Percentiles rank a stretch among this genome's conserved stretches.
Conservation (phyloP, 2,329 filamentous ascomycete species). For the Trematosphaeria pertusa region DNA sequence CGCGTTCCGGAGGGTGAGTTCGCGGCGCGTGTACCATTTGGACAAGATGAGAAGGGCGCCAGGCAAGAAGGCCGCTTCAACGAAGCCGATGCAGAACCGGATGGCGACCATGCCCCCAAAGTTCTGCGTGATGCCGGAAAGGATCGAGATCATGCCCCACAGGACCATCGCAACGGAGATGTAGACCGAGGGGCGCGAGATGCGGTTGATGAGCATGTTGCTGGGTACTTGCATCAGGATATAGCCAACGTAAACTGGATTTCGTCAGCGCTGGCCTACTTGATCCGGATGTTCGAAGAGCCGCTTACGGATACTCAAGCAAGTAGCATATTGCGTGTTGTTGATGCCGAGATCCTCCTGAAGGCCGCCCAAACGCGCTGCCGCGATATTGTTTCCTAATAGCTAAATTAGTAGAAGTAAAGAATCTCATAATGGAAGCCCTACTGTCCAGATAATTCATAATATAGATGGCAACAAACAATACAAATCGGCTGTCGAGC, state of each 20-base stretch:
- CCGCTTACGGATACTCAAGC: slow-evolving; percentile 37
- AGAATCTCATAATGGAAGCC: not conserved
- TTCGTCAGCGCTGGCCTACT: slow-evolving; percentile 18
- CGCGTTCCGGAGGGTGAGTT: slow-evolving; percentile 49
- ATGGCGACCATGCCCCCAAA: slow-evolving; percentile 47
- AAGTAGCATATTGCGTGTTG: slow-evolving; percentile 43
- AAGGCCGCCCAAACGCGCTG: slow-evolving; percentile 41
- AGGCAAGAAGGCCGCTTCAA: slow-evolving; percentile 61
- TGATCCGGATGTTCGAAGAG: slow-evolving; percentile 23
- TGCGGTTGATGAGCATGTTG: slow-evolving; percentile 54
- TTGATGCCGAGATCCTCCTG: slow-evolving; percentile 39
- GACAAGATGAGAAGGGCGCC: slow-evolving; percentile 69
- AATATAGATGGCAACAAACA: slow-evolving; percentile 47
- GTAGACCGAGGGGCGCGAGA: slow-evolving; percentile 44
- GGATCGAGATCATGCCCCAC: slow-evolving; percentile 50
- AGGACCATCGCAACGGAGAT: slow-evolving; percentile 46
- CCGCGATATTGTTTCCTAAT: slow-evolving; percentile 42
- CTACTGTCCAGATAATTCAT: slow-evolving; percentile 40
- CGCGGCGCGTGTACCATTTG: slow-evolving; percentile 70
- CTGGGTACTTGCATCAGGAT: slow-evolving; percentile 46
- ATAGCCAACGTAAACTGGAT: slow-evolving; percentile 27
- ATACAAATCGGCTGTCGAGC: slow-evolving; percentile 38
- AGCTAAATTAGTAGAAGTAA: not conserved
- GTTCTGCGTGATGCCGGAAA: slow-evolving; percentile 40
- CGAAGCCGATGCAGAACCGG: slow-evolving; percentile 48